phyloP scores from a whole-genome alignment of 2,329 filamentous ascomycete genomes.

The Alternaria atra region DNA sequence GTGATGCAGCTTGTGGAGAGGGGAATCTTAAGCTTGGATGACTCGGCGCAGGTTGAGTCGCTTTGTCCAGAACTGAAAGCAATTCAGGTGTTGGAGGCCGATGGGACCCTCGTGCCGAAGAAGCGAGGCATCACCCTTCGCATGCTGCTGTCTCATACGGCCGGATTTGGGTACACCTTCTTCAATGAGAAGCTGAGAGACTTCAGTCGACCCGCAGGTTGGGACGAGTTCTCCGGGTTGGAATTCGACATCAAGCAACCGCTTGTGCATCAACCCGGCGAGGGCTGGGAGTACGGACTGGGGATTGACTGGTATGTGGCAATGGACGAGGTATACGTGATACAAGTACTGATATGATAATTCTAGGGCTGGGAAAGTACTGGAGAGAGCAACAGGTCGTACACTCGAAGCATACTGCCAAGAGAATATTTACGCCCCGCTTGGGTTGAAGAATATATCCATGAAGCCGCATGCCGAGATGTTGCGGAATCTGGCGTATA shows the following conservation, averaged over 20 bases:
- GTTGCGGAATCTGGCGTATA: background rate
- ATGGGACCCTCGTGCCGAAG: constrained; percentile 6
- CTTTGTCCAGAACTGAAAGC: background rate
- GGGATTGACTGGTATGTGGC: background rate
- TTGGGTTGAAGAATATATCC: background rate
- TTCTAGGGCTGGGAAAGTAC: background rate
- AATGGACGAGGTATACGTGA: background rate
- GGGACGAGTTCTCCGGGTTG: background rate
- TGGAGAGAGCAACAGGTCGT: background rate
- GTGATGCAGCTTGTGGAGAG: constrained; percentile 4
- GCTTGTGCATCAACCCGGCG: background rate
- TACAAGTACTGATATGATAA: background rate
- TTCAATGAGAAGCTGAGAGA: background rate
- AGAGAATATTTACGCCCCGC: background rate
- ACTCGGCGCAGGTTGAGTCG: background rate
- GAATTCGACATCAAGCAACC: background rate
- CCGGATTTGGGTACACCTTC: constrained; percentile 8
- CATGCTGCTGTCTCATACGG: constrained; percentile 6
- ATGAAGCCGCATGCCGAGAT: background rate
- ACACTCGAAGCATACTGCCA: background rate
- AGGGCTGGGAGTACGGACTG: background rate
- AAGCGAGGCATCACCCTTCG: constrained; percentile 1
- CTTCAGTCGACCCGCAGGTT: background rate
- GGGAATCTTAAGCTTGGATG: background rate
- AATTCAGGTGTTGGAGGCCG: background rate